Percentiles rank a stretch among this genome's conserved stretches.
Evolutionary conservation across 768 basidiomycete genomes (phyloP).

Genomic region (Kwoniella bestiolae): DNA sequence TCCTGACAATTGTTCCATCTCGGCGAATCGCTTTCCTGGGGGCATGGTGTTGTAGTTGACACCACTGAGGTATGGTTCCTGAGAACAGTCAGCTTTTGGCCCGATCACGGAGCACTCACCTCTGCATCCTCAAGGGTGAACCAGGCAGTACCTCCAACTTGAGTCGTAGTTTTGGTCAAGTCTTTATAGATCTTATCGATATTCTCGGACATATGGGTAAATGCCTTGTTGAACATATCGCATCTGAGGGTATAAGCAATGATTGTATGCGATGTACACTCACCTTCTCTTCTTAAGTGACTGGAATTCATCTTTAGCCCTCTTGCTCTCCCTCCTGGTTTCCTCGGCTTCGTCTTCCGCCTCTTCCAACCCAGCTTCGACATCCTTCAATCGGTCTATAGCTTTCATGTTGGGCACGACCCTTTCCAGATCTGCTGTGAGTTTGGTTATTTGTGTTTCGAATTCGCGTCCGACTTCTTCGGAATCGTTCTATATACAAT

Average conservation of each 20-base stretch:
- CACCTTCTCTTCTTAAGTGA: constrained; percentile 82
- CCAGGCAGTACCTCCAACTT: constrained; percentile 86
- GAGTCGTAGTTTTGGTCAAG: constrained; percentile 80
- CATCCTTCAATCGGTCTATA: constrained; percentile 73
- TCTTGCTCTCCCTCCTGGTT: constrained; percentile 84
- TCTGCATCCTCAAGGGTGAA: constrained; percentile 94
- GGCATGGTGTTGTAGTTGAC: constrained; percentile 99
- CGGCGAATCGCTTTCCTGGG: constrained; percentile 97
- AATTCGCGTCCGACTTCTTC: constrained; percentile 40
- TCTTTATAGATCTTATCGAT: constrained; percentile 98
- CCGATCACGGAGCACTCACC: constrained; percentile 60
- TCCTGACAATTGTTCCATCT: constrained; percentile 98
- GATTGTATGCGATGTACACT: constrained; percentile 34
- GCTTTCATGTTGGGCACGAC: constrained; percentile 98
- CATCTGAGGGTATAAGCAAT: too few relatives aligned
- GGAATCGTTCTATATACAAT: background rate
- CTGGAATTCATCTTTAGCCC: constrained; percentile 88
- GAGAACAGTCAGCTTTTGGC: constrained; percentile 5
- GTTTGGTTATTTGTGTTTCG: constrained; percentile 69
- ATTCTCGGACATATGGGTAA: constrained; percentile 89
- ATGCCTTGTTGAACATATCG: constrained; percentile 93
- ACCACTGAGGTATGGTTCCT: constrained; percentile 84
- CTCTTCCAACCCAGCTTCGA: constrained; percentile 74
- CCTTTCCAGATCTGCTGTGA: constrained; percentile 73
- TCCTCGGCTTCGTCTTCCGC: constrained; percentile 92